These are phyloP conservation scores for Naganishia vishniacii DNA, from an alignment of 768 basidiomycete genomes.

Conservation along the genomic window DNA sequence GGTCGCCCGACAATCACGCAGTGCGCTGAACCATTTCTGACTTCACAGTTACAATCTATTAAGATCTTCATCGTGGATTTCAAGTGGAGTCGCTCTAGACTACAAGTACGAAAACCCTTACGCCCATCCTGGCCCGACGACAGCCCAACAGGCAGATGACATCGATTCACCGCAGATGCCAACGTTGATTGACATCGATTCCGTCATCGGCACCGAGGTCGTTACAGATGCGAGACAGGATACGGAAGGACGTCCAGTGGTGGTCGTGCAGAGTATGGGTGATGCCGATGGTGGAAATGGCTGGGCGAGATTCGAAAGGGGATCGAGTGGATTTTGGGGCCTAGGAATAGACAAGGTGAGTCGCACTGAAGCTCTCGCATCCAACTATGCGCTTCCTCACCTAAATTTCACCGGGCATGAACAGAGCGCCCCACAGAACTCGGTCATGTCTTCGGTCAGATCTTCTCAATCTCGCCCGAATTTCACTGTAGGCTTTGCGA, in stretches of 20 bases:
- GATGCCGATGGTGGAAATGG: constrained; percentile 21
- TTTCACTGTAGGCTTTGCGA: constrained; percentile 38
- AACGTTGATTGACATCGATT: constrained; percentile 16
- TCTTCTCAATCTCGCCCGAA: constrained; percentile 24
- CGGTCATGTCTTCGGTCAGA: constrained; percentile 32
- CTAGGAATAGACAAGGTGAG: constrained; percentile 42
- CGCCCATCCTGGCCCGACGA: constrained; percentile 3
- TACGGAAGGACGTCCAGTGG: constrained; percentile 23
- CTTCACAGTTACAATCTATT: background rate
- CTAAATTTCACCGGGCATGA: too few relatives aligned
- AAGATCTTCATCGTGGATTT: background rate
- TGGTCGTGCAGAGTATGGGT: constrained; percentile 25
- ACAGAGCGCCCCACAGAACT: constrained; percentile 24
- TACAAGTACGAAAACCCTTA: constrained; percentile 15
- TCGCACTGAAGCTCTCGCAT: background rate
- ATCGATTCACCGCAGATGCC: constrained; percentile 9
- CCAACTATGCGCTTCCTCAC: too few relatives aligned
- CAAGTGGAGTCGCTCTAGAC: background rate
- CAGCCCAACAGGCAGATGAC: background rate
- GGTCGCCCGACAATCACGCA: too few relatives aligned
- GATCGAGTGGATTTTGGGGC: constrained; percentile 41
- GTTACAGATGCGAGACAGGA: constrained; percentile 29
- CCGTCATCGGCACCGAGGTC: constrained; percentile 22
- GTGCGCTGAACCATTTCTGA: background rate
- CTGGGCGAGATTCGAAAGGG: constrained; percentile 27